phyloP scores from a whole-genome alignment of 768 basidiomycete genomes.

The Leccinum truebloodii region DNA sequence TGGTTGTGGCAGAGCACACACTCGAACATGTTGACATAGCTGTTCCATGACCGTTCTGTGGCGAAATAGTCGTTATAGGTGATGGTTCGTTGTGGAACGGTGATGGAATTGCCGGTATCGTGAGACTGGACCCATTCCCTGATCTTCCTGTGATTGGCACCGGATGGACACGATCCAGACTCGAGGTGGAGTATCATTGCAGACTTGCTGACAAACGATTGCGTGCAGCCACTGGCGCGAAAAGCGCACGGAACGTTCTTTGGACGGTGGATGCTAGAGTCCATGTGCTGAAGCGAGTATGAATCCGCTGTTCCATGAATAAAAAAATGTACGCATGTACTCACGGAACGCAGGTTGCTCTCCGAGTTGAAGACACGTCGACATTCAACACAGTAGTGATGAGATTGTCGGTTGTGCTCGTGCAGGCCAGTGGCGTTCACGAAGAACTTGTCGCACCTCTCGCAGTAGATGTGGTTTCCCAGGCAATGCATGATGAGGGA shows the following conservation, averaged over 20 bases:
- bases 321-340: background rate
- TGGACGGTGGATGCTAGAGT: conserved; percentile 51
- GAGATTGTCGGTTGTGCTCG: conserved; percentile 49
- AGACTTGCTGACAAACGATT: conserved; percentile 50
- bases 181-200: conserved; percentile 67
- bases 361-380: conserved; percentile 40
- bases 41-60: conserved; percentile 43
- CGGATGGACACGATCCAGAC: conserved; percentile 54
- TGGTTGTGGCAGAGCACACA: conserved; percentile 60
- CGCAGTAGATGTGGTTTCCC: conserved; percentile 44
- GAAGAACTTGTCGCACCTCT: conserved; percentile 44
- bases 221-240: conserved; percentile 40
- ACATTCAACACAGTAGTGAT: conserved; percentile 48
- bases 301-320: background rate
- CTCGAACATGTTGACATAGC: conserved; percentile 44
- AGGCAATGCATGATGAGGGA: conserved; percentile 45
- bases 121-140: conserved; percentile 38
- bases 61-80: conserved; percentile 31
- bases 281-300: conserved; percentile 43
- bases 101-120: conserved; percentile 47
- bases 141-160: conserved; percentile 41
- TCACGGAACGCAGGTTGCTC: conserved; percentile 16
- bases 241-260: conserved; percentile 40
- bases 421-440: conserved; percentile 37
- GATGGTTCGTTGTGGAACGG: conserved; percentile 54